These are phyloP conservation scores for Paraphysoderma sedebokerense DNA, from an alignment of 371 early-diverging fungal species.

Conservation along the genomic window DNA sequence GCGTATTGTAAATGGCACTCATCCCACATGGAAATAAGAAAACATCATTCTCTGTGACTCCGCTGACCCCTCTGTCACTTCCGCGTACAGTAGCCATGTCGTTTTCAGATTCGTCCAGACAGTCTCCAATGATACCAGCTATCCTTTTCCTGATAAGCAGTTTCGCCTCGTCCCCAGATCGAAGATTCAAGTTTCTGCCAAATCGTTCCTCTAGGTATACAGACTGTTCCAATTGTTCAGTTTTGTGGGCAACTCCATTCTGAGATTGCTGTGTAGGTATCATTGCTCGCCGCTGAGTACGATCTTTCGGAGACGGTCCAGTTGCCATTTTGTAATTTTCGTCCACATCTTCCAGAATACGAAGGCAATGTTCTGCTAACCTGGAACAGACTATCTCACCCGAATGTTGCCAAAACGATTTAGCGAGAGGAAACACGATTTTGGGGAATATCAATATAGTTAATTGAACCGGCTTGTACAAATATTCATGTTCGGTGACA, in stretches of 20 bases:
- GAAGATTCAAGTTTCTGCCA: slow-evolving; percentile 67
- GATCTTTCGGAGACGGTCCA: slow-evolving; percentile 1
- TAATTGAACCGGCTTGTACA: slow-evolving; percentile 21
- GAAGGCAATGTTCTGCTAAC: slow-evolving; percentile 62
- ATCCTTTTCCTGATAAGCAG: slow-evolving; percentile 53
- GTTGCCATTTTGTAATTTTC: too few relatives aligned
- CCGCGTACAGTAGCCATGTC: slow-evolving; percentile 10
- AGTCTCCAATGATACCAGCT: slow-evolving; percentile 55
- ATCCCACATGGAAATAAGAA: slow-evolving; percentile 78
- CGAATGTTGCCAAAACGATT: slow-evolving; percentile 87
- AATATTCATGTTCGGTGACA: not conserved
- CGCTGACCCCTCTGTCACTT: slow-evolving; percentile 25
- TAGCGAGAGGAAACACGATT: slow-evolving; percentile 47
- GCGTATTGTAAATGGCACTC: slow-evolving; percentile 80
- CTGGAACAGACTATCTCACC: slow-evolving; percentile 79
- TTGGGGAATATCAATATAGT: slow-evolving; percentile 56
- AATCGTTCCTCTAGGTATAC: slow-evolving; percentile 77
- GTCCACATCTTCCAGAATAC: slow-evolving; percentile 34
- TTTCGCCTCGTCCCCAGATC: slow-evolving; percentile 54
- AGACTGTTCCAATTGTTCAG: slow-evolving; percentile 1
- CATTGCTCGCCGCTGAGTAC: not conserved
- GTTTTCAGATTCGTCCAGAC: too few relatives aligned
- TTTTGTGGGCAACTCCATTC: too few relatives aligned
- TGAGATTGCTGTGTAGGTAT: too few relatives aligned
- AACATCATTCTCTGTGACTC: slow-evolving; percentile 56